A percentile compares a stretch with the other conserved stretches of the same genome.
Evolutionary conservation across 2,329 filamentous ascomycete genomes (phyloP).

Genomic region (Huntiella bhutanensis): DNA sequence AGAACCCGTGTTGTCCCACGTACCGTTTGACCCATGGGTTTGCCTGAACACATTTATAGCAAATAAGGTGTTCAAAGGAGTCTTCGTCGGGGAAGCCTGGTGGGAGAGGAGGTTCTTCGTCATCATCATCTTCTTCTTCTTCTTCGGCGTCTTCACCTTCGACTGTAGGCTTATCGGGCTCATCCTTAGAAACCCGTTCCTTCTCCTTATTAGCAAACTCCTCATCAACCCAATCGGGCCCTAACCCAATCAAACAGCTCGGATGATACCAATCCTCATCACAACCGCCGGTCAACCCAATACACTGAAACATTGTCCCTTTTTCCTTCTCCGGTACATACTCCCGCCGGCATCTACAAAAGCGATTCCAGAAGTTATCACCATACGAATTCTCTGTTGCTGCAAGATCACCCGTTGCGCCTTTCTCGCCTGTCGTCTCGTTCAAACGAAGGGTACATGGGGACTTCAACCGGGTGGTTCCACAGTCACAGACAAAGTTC

Average conservation of each 20-base stretch:
- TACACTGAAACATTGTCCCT: conserved; percentile 94
- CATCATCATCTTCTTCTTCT: conserved; percentile 15
- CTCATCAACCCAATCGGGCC: conserved; percentile 50
- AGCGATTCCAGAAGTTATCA: conserved; percentile 82
- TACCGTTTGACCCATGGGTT: conserved; percentile 87
- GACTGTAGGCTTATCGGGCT: background rate
- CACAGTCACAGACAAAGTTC: conserved; percentile 92
- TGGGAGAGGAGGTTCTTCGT: conserved; percentile 50
- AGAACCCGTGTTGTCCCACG: conserved; percentile 60
- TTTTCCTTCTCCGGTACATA: conserved; percentile 83
- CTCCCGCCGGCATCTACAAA: conserved; percentile 74
- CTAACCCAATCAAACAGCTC: conserved; percentile 69
- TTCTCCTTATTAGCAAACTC: conserved; percentile 17
- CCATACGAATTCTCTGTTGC: conserved; percentile 71
- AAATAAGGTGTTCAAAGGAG: conserved; percentile 75
- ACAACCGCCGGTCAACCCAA: conserved; percentile 77
- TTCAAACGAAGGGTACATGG: conserved; percentile 64
- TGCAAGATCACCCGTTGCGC: conserved; percentile 57
- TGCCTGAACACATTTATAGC: conserved; percentile 79
- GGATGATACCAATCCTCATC: conserved; percentile 98
- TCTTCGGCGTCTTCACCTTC: background rate
- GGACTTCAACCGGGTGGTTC: conserved; percentile 59
- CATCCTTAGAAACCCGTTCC: conserved; percentile 5
- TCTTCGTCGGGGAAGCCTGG: conserved; percentile 79
- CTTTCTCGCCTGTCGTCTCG: conserved; percentile 50